Evolutionary conservation across 495 filamentous ascomycete species (phyloP), one percentile per base, ranked within the genome.

Genomic region (Xylaria cubensis): DNA sequence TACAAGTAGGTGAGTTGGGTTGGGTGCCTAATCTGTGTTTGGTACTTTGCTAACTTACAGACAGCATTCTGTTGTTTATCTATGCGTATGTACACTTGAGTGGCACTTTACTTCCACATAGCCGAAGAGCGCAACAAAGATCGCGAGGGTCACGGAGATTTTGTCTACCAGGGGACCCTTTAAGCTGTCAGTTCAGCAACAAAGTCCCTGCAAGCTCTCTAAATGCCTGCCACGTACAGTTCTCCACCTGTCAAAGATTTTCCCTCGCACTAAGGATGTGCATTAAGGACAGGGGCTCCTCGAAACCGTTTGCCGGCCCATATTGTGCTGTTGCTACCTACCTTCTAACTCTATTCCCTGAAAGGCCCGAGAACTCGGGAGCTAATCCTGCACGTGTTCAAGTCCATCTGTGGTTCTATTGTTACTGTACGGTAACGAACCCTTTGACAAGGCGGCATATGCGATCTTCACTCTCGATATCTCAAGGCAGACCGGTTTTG

Each of bases 221-320:
- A 70, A 64, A 70, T 70, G 68, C 68, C 68, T 64, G 68, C 68
- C 26, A 9, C 56, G 39, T 42, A 42, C 39, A 9, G 39, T 53
- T 64, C 58, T 64, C 68, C 68, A 70, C 68, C 68, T 70, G 68
- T 70, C 68, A 63, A 55, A 53, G 42, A 41, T 41, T 58, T 46
- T 46, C 41, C 42, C 41, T 36, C 24, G 36, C 48, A 41, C 48
- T 68, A 68, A 50, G 67, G 67, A 55, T 69, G 67, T 59, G 67
- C 67, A 61, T 69, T 69, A 69, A 32, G 32, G 53, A 67, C 67
- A 69, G 53, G 65, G 67, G 41, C 67, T 59, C 51, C 9, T 48
- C 67, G 48, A 69, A 69, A 67, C 74, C 70, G 67, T 73, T 70
- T 73, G 62, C 69, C 74, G 48, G 29, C 61, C 44, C 41, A 55